These are phyloP conservation scores for Phaeoacremonium minimum DNA, from an alignment of 2,329 filamentous ascomycete species.

Conservation along the genomic window DNA sequence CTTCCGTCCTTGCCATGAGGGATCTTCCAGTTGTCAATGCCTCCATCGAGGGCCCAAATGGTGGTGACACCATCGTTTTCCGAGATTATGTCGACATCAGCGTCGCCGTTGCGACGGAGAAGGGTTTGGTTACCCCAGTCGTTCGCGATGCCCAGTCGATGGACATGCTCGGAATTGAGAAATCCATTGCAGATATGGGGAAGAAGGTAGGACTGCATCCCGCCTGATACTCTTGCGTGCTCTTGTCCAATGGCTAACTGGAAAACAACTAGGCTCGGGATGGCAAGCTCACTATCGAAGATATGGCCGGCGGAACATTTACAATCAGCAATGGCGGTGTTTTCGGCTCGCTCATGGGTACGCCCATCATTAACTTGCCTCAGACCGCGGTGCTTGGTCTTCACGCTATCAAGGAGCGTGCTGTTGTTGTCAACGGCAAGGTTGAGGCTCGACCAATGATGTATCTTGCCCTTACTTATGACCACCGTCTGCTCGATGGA, in stretches of 20 bases:
- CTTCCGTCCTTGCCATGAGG: slow-evolving; percentile 86
- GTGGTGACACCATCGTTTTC: slow-evolving; percentile 97
- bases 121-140: slow-evolving; percentile 93
- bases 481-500: slow-evolving; percentile 92
- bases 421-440: slow-evolving; percentile 87
- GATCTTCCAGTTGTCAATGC: slow-evolving; percentile 94
- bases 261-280: slow-evolving; percentile 71
- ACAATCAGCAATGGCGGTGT: slow-evolving; percentile 97
- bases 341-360: slow-evolving; percentile 95
- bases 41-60: slow-evolving; percentile 91
- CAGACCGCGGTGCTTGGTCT: slow-evolving; percentile 90
- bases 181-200: slow-evolving; percentile 87
- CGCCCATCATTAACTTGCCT: slow-evolving; percentile 95
- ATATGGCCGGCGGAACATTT: slow-evolving; percentile 98
- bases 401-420: slow-evolving; percentile 93
- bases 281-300: slow-evolving; percentile 95
- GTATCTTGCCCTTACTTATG: slow-evolving; percentile 96
- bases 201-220: slow-evolving; percentile 68
- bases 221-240: not conserved
- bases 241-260: too few species aligned
- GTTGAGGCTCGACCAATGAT: slow-evolving; percentile 98
- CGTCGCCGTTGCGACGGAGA: slow-evolving; percentile 94
- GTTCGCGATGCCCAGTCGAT: slow-evolving; percentile 88
- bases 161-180: slow-evolving; percentile 86
- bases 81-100: slow-evolving; percentile 97